Evolutionary conservation across 345 rosid species (phyloP).

Genomic region (Eucalyptus erythrocorys): DNA sequence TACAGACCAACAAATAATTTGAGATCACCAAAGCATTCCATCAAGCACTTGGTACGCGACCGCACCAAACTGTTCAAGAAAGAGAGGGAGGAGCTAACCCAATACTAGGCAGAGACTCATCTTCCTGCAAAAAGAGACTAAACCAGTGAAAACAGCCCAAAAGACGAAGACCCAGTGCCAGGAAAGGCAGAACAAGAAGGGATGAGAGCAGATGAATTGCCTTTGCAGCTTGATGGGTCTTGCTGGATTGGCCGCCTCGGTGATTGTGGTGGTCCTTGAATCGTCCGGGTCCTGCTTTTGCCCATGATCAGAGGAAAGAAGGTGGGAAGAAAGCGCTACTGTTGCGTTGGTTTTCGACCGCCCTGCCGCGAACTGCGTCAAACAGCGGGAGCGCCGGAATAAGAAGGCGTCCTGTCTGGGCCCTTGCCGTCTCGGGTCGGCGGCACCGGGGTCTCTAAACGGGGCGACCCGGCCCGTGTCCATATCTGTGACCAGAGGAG

Average conservation of each 20-base stretch:
- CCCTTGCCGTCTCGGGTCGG: neutral
- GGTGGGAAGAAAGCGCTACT: neutral
- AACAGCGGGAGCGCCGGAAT: neutral
- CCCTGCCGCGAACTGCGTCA: neutral
- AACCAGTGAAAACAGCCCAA: neutral
- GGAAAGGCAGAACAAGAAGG: neutral
- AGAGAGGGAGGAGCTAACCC: constrained; percentile 5
- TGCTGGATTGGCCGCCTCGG: constrained; percentile 38
- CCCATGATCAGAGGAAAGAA: constrained; percentile 16
- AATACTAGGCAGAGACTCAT: constrained; percentile 45
- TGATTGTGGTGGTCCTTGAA: constrained; percentile 23
- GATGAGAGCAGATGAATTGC: neutral
- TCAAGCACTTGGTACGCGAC: neutral
- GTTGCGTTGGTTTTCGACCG: neutral
- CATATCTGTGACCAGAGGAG: rapidly evolving
- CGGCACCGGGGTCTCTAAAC: neutral
- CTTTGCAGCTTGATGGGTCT: constrained; percentile 18
- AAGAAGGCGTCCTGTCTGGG: neutral
- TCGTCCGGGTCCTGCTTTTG: constrained; percentile 32
- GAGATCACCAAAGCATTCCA: neutral
- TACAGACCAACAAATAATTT: neutral
- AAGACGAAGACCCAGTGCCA: neutral
- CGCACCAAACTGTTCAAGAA: neutral
- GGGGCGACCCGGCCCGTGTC: neutral
- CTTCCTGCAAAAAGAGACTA: constrained; percentile 22